These are phyloP conservation scores for Glycyrrhiza uralensis DNA, from an alignment of 306 rosid species.

Conservation along the genomic window DNA sequence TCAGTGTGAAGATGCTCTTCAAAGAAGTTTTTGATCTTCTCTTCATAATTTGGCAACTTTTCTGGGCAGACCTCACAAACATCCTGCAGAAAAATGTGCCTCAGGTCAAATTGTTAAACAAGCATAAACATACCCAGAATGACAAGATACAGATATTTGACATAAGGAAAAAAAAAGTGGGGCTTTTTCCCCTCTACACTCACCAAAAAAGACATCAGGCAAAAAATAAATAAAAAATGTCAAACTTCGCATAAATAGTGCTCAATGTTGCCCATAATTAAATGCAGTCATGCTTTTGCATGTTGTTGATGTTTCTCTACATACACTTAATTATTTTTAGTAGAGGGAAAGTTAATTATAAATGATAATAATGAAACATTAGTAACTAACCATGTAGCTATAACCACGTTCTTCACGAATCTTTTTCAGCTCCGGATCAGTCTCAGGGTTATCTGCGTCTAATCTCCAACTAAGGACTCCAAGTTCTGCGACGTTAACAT, in stretches of 20 bases:
- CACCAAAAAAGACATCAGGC: too few relatives aligned
- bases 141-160: not conserved
- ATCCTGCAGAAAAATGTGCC: conserved; percentile 55
- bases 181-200: too few relatives aligned
- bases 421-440: conserved; percentile 88
- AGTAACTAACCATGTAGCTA: conserved; percentile 66
- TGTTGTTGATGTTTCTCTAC: not conserved
- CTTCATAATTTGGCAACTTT: conserved; percentile 90
- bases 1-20: conserved; percentile 97
- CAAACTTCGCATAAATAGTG: not conserved
- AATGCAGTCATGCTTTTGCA: not conserved
- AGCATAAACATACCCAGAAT: not conserved
- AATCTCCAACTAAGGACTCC: conserved; percentile 97
- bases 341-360: not conserved
- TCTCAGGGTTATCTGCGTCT: conserved; percentile 78
- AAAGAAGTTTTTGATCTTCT: conserved; percentile 81
- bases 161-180: not conserved
- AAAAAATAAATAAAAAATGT: too few relatives aligned
- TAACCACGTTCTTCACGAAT: conserved; percentile 90
- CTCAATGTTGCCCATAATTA: not conserved
- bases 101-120: conserved; percentile 14
- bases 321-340: not conserved
- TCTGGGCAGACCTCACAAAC: conserved; percentile 91
- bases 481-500: conserved; percentile 59
- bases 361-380: not conserved